A percentile compares a stretch with the other conserved stretches of the same genome.
phyloP scores from a whole-genome alignment of 2,329 filamentous ascomycete genomes.

The Aspergillus aculeatus region DNA sequence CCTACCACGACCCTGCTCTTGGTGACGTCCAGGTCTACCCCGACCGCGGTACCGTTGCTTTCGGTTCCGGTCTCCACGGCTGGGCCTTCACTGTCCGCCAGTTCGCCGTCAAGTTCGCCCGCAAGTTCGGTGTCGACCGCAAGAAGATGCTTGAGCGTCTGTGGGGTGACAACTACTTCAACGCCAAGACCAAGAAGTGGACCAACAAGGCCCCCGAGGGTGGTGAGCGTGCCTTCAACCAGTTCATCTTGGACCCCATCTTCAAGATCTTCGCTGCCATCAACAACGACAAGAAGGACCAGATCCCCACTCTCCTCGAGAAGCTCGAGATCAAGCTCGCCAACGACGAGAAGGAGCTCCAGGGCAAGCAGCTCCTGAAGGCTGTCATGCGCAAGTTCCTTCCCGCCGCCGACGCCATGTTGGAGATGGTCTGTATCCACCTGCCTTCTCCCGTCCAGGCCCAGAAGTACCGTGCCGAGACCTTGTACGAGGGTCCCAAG shows the following conservation, averaged over 20 bases:
- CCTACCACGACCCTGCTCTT: constrained; percentile 94
- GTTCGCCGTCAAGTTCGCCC: constrained; percentile 92
- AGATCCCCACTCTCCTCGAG: constrained; percentile 75
- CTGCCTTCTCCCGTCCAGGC: constrained; percentile 93
- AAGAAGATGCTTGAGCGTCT: constrained; percentile 99
- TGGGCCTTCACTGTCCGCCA: constrained; percentile 99
- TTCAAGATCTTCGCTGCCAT: constrained; percentile 97
- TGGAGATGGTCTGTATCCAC: constrained; percentile 99
- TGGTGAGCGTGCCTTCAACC: constrained; percentile 98
- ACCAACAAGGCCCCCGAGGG: constrained; percentile 73
- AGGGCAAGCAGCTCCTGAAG: constrained; percentile 98
- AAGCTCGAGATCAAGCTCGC: constrained; percentile 95
- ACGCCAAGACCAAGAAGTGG: constrained; percentile 99
- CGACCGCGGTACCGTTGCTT: constrained; percentile 94
- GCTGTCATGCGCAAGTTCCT: constrained; percentile 98
- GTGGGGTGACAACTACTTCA: constrained; percentile 99
- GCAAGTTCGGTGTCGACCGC: constrained; percentile 99
- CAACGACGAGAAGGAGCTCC: constrained; percentile 82
- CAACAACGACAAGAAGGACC: constrained; percentile 99
- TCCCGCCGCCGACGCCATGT: constrained; percentile 92
- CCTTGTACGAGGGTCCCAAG: constrained; percentile 93
- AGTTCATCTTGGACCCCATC: constrained; percentile 99
- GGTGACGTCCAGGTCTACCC: constrained; percentile 99
- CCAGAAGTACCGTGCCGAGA: constrained; percentile 97
- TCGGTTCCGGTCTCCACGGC: constrained; percentile 99